These are phyloP conservation scores for Zizania latifolia DNA, from an alignment of 176 grass and related monocot species.

Conservation along the genomic window DNA sequence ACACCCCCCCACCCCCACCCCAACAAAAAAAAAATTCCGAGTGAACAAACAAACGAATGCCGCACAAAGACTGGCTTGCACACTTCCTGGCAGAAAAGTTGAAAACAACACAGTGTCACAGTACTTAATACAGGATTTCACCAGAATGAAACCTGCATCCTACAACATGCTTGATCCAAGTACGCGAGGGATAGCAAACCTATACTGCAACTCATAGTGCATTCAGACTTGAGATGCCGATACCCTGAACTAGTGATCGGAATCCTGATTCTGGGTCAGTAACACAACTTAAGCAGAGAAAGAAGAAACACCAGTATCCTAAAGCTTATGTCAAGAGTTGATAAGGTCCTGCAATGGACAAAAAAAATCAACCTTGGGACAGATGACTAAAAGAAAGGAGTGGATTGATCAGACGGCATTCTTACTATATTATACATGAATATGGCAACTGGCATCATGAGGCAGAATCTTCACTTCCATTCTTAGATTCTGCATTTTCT, in stretches of 20 bases:
- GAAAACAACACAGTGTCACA: not conserved
- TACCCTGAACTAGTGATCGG: not conserved
- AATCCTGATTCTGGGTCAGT: not conserved
- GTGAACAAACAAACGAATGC: not conserved
- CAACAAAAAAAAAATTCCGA: not conserved
- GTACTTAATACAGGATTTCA: not conserved
- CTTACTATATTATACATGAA: slow-evolving; percentile 18
- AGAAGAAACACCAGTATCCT: not conserved
- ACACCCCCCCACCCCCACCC: not conserved
- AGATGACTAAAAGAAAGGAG: not conserved
- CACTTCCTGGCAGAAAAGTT: not conserved
- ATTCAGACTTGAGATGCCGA: not conserved
- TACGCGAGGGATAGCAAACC: slow-evolving; percentile 7
- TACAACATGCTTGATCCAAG: slow-evolving; percentile 1
- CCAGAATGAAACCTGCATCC: not conserved
- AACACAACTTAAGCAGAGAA: not conserved
- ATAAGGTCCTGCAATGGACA: slow-evolving; percentile 6
- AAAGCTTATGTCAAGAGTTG: not conserved
- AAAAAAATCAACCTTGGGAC: not conserved
- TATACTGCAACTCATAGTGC: not conserved
- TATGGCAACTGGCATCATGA: not conserved
- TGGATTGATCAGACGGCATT: not conserved
- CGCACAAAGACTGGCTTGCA: not conserved
- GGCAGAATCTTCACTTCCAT: slow-evolving; percentile 38
- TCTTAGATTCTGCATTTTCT: slow-evolving; percentile 57